Evolutionary conservation across 768 basidiomycete genomes (phyloP), one percentile per base, ranked within the genome.

Genomic region (Tylopilus sp.): DNA sequence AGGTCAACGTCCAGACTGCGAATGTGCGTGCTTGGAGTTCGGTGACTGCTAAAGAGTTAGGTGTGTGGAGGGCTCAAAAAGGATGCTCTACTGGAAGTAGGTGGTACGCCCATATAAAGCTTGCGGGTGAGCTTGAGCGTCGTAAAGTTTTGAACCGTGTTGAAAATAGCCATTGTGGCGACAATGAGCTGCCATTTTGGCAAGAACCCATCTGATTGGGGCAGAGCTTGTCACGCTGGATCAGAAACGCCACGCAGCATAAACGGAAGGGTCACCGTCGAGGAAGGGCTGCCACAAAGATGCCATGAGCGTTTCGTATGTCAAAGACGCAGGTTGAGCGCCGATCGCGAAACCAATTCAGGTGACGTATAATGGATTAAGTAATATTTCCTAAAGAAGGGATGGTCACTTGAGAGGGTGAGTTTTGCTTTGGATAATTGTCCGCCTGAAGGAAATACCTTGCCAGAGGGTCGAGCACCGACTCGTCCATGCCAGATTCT

Each of bases 101-200:
- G 59, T 12, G 78, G 68, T 15, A 73, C 68, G 9, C 66, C 66
- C 18, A 72, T 78, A 67, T 98, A 98, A 10, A 98, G 75, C 62
- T 77, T 79, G 50, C 83, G 82, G 35, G 91, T 94, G 58, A 94
- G 70, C 54, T 80, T 85, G 45, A 89, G 76, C 1, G 89, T 92
- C 30, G 77, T 57, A 61, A 91, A 86, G 70, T 89, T 95, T 68
- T 97, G 92, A 3, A 82, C 61, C 2, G 85, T 82, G 75, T 98
- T 98, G 76, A 95, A 90, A 23, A 92, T 51, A 15, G 92, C 90
- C 45, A 85, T 78, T 20, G 76, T 72, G 33, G 91, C 81, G 33
- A 94, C 82, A 53, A 95, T 60, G 47, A 97, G 79, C 69, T 93
- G 88, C 93, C 94, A 98, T 67, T 82, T 79, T 2, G 92, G 91